A percentile compares a stretch with the other conserved stretches of the same genome.
phyloP scores from a whole-genome alignment of 345 rosid genomes.

The Hibiscus mutabilis region DNA sequence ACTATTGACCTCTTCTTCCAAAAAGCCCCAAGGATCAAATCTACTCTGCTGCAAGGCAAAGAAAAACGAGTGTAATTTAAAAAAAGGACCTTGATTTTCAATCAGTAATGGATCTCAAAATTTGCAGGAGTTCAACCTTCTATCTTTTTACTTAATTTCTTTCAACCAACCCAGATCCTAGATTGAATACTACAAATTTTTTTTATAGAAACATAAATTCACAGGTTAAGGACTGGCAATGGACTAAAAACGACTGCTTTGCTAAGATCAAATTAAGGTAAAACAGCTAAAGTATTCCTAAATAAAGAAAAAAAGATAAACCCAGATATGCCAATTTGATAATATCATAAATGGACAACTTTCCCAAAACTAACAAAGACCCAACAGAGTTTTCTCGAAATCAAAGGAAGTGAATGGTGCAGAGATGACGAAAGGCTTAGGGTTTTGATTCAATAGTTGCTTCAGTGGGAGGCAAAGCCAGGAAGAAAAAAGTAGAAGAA shows the following conservation, averaged over 20 bases:
- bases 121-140: no score
- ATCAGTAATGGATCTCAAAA: no score
- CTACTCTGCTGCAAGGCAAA: conserved; percentile 36
- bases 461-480: not conserved
- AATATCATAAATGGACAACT: not conserved
- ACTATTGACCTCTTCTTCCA: conserved; percentile 30
- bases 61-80: not conserved
- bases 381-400: not conserved
- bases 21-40: conserved; percentile 38
- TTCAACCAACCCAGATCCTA: not conserved
- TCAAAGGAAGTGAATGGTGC: not conserved
- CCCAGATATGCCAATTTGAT: not conserved
- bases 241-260: not conserved
- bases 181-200: not conserved
- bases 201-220: not conserved
- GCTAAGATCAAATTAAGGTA: not conserved
- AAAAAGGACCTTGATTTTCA: not conserved
- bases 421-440: not conserved
- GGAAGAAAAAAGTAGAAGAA: not conserved
- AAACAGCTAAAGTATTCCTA: conserved; percentile 2
- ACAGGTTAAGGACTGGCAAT: not conserved
- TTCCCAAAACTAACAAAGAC: not conserved
- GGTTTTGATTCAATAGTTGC: not conserved
- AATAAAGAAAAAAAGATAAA: not conserved
- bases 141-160: no score